Percentiles rank a stretch among this genome's conserved stretches.
Evolutionary conservation across 805 yeast genomes (phyloP).

Genomic region (Jamesozyma jinghongensis): DNA sequence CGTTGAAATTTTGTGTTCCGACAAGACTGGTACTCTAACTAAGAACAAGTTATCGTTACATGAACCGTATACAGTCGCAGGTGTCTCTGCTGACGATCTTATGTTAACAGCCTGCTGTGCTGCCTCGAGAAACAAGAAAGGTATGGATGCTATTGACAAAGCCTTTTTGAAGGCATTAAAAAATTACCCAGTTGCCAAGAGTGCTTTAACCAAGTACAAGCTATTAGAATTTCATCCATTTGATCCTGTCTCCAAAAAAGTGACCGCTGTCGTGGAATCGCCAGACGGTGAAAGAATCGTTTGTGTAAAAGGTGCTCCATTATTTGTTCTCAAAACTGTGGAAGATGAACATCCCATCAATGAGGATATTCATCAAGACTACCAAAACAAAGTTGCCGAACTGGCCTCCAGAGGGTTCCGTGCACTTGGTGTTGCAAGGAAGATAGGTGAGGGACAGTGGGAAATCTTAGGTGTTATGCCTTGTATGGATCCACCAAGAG

Average conservation of each 20-base stretch:
- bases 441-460: constrained; percentile 98
- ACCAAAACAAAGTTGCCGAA: constrained; percentile 95
- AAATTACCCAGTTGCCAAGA: constrained; percentile 84
- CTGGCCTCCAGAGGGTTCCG: constrained; percentile 98
- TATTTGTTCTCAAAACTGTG: constrained; percentile 91
- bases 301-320: constrained; percentile 98
- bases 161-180: constrained; percentile 90
- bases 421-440: constrained; percentile 97
- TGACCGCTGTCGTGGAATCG: constrained; percentile 88
- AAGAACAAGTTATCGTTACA: constrained; percentile 91
- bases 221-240: constrained; percentile 94
- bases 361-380: constrained; percentile 86
- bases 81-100: constrained; percentile 91
- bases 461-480: constrained; percentile 97
- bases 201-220: constrained; percentile 86
- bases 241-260: constrained; percentile 97
- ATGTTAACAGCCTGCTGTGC: constrained; percentile 98
- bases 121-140: constrained; percentile 96
- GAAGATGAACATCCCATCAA: constrained; percentile 96
- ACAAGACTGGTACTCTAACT: constrained; percentile 96
- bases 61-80: constrained; percentile 96
- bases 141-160: constrained; percentile 95
- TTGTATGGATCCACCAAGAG: constrained; percentile 98
- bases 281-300: constrained; percentile 91
- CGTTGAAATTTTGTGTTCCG: constrained; percentile 96